phyloP scores from a whole-genome alignment of 2,329 filamentous ascomycete species.

The Colletotrichum sp. region DNA sequence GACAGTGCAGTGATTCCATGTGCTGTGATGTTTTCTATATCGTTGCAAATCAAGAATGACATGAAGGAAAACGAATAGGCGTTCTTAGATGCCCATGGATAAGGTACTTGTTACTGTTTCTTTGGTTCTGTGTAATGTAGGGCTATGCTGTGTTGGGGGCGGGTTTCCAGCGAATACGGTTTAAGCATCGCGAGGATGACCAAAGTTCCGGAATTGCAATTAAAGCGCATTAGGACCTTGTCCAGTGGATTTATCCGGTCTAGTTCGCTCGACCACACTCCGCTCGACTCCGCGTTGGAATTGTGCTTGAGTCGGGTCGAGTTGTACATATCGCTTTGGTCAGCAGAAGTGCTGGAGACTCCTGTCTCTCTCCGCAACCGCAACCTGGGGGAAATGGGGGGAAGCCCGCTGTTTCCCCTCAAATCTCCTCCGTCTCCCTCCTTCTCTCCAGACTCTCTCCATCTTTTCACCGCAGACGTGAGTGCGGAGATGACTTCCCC shows the following conservation, averaged over 20 bases:
- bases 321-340: neutral
- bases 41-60: neutral
- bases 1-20: neutral
- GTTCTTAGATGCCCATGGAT: neutral
- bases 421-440: neutral
- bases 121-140: neutral
- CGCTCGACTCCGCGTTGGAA: neutral
- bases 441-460: neutral
- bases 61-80: neutral
- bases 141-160: neutral
- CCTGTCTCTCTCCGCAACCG: neutral
- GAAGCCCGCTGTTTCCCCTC: slow-evolving; percentile 7
- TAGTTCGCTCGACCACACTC: neutral
- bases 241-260: neutral
- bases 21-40: neutral
- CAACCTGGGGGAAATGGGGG: neutral
- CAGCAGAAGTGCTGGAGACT: neutral
- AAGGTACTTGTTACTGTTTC: neutral
- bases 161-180: neutral
- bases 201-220: neutral
- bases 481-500: slow-evolving; percentile 16
- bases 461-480: neutral
- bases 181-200: neutral
- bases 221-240: neutral
- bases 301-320: neutral